Base-by-base conservation (phyloP, 345 rosid genomes). In the Linum trigynum region DNA sequence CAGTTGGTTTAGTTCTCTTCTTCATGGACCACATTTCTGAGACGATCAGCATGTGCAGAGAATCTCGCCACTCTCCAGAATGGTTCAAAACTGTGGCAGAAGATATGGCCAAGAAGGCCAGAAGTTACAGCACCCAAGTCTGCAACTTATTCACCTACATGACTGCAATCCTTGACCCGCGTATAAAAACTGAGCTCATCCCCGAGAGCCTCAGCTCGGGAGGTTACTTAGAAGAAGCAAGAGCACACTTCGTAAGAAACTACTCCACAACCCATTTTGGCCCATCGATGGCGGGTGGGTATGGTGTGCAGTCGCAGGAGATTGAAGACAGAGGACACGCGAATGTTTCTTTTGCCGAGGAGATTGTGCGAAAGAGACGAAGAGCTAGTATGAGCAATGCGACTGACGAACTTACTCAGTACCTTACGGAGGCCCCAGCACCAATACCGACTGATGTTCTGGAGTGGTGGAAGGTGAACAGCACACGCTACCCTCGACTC, bases 1-100 rank as follows among this genome's bases (percentile, higher is more conserved):
- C 96, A 0, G 73, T 92, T 36, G 98, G 97, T 69, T 72, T 89
- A 75, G 85, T 87, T 76, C 88, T 89, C 55, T 89, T 92, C 82
- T 89, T 89, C 78, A 92, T 92, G 97, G 98, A 92, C 75, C 89
- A 92, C 78, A 83, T 92, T 62, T 84, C 91, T 14, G 94, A 92
- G 81, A 89, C 75, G 83, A 92, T 87, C 56, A 55, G 80, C 6
- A 9, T 74, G 15, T 83, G 87, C 78, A 85, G 86, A 72, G 92
- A 90, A 53, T 78, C 89, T 16, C 92, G 84, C 61, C 91, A 77
- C 71, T 79, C 66, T 69, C 88, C 90, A 0, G 96, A 92, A 39
- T 92, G 94, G 97, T 82, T 89, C 37, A 92, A 83, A 78, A 85
- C 59, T 55, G 79, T 87, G 38, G 96, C 94, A 10, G 97, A 92